Percentiles rank a stretch among this genome's conserved stretches.
Conservation (phyloP, 768 basidiomycete species). For the Grammothele lineata region DNA sequence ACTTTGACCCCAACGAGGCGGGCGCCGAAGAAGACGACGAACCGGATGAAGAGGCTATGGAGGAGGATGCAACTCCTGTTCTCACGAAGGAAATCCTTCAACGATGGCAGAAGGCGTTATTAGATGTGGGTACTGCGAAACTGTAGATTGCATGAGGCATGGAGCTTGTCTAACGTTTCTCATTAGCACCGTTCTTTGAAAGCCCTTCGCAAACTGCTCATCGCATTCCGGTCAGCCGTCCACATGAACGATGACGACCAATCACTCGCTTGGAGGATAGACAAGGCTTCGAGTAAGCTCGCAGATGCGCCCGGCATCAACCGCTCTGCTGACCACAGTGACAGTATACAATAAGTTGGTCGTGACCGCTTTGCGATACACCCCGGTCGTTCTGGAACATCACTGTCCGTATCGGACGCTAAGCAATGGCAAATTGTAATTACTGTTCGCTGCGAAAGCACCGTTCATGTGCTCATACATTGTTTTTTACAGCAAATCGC, state of each 20-base stretch:
- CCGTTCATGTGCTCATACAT: no score
- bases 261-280: conserved; percentile 80
- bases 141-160: not conserved
- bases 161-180: not conserved
- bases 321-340: no score
- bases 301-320: not conserved
- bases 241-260: conserved; percentile 86
- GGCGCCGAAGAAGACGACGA: conserved; percentile 37
- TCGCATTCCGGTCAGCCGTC: conserved; percentile 89
- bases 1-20: conserved; percentile 55
- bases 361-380: conserved; percentile 81
- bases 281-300: conserved; percentile 62
- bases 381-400: conserved; percentile 82
- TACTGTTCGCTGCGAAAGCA: not conserved
- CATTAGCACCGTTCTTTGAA: conserved; percentile 78
- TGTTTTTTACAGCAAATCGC: conserved; percentile 61
- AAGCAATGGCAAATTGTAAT: conserved; percentile 78
- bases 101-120: conserved; percentile 84
- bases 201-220: conserved; percentile 74
- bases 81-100: conserved; percentile 68
- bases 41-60: conserved; percentile 44
- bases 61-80: conserved; percentile 41
- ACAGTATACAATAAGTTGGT: conserved; percentile 98
- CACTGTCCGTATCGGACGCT: conserved; percentile 86
- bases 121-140: conserved; percentile 55